phyloP scores from a whole-genome alignment of 306 rosid species.

The Argentina anserina region DNA sequence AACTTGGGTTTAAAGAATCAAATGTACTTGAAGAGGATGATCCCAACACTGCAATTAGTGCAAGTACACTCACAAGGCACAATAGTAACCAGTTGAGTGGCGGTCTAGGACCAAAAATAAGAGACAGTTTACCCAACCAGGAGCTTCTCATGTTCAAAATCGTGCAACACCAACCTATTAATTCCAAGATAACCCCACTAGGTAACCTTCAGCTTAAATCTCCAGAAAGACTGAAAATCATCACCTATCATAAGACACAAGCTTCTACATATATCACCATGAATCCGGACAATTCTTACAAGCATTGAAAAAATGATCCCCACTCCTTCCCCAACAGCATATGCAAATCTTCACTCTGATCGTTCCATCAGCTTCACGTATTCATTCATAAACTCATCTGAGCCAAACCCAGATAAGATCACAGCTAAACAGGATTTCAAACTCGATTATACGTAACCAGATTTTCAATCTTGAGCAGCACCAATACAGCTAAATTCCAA shows the following conservation, averaged over 20 bases:
- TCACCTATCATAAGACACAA: conserved; percentile 38
- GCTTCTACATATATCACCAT: conserved; percentile 32
- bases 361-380: not conserved
- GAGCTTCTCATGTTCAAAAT: conserved; percentile 84
- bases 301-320: conserved; percentile 48
- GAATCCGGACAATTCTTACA: conserved; percentile 35
- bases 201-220: conserved; percentile 38
- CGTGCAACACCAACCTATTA: conserved; percentile 25
- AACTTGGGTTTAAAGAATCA: conserved; percentile 38
- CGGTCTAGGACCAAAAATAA: conserved; percentile 61
- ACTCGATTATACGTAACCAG: conserved; percentile 16
- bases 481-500: conserved; percentile 22
- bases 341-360: conserved; percentile 10
- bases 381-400: conserved; percentile 10
- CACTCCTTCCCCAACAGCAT: conserved; percentile 36
- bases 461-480: not conserved
- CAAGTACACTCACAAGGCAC: conserved; percentile 61
- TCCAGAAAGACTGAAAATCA: conserved; percentile 42
- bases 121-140: conserved; percentile 70
- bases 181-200: conserved; percentile 33
- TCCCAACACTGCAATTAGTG: conserved; percentile 62
- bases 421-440: conserved; percentile 4
- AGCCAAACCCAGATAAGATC: conserved; percentile 22
- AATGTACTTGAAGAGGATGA: conserved; percentile 60
- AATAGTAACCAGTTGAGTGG: conserved; percentile 72